Evolutionary conservation across 2,329 filamentous ascomycete species (phyloP).

Genomic region (Colletotrichum sp.): DNA sequence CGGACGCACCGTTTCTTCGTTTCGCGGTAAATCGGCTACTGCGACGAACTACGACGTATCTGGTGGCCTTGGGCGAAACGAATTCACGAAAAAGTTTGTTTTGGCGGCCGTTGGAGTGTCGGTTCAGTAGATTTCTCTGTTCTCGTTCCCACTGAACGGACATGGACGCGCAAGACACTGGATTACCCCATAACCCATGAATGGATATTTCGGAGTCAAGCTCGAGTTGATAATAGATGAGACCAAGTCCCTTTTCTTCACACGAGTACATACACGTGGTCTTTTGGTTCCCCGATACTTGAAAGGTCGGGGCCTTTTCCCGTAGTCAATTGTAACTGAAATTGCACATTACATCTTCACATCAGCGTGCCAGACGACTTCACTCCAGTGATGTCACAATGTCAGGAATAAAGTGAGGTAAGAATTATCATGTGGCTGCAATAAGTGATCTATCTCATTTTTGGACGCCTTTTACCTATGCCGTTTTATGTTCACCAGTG

Average conservation of each 20-base stretch:
- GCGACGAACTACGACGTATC: conserved; percentile 11
- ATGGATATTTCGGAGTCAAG: conserved; percentile 23
- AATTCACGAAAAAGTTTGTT: conserved; percentile 19
- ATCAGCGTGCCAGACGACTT: background rate
- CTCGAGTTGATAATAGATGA: conserved; percentile 23
- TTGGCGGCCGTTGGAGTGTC: conserved; percentile 19
- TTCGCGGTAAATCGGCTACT: background rate
- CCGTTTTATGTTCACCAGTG: background rate
- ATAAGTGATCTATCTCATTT: background rate
- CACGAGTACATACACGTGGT: background rate
- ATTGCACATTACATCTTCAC: background rate
- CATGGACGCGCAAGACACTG: conserved; percentile 13
- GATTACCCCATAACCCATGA: conserved; percentile 16
- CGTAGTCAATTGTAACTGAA: conserved; percentile 9
- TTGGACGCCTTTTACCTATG: conserved; percentile 5
- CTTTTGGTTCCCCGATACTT: background rate
- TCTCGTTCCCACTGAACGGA: conserved; percentile 18
- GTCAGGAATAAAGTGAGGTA: background rate
- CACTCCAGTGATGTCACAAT: background rate
- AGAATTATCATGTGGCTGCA: background rate
- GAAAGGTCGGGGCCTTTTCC: background rate
- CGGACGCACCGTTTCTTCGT: background rate
- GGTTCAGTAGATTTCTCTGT: conserved; percentile 19
- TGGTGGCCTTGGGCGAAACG: conserved; percentile 2
- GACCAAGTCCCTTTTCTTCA: conserved; percentile 16